Evolutionary conservation across 2,329 filamentous ascomycete species (phyloP).

Genomic region (Podosphaera fusca): DNA sequence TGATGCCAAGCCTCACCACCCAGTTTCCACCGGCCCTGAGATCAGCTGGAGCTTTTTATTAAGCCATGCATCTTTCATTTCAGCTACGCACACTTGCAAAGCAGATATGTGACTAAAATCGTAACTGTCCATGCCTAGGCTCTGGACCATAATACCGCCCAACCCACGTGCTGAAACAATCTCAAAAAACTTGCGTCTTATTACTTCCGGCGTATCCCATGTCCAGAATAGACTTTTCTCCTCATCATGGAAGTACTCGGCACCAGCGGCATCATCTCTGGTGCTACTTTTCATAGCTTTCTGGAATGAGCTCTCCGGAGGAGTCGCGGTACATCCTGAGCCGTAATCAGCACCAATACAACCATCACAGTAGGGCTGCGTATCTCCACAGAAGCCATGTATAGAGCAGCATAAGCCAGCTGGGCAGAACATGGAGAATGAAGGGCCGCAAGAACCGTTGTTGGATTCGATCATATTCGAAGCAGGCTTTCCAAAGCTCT

Average conservation of each 20-base stretch:
- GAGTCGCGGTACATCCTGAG: not conserved
- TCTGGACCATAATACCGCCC: conserved; percentile 56
- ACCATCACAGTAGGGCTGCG: not conserved
- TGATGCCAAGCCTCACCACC: not conserved
- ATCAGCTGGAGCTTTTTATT: not conserved
- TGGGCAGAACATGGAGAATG: not conserved
- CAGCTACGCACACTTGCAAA: not conserved
- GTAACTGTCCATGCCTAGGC: conserved; percentile 37
- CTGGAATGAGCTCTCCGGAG: not conserved
- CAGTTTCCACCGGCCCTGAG: not conserved
- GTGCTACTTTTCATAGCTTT: not conserved
- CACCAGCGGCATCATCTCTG: conserved; percentile 22
- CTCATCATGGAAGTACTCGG: conserved; percentile 44
- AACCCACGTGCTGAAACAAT: conserved; percentile 32
- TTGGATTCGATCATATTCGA: not conserved
- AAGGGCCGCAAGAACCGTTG: not conserved
- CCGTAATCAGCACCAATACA: not conserved
- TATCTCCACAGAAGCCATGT: not conserved
- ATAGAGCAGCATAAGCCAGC: not conserved
- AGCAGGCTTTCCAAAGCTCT: not conserved
- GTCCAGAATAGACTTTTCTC: conserved; percentile 44
- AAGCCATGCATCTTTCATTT: not conserved
- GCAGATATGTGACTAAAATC: not conserved
- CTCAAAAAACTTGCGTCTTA: conserved; percentile 35
- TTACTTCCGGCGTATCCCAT: conserved; percentile 40